Conservation (phyloP, 768 basidiomycete genomes). For the Hemileccinum impolitum region DNA sequence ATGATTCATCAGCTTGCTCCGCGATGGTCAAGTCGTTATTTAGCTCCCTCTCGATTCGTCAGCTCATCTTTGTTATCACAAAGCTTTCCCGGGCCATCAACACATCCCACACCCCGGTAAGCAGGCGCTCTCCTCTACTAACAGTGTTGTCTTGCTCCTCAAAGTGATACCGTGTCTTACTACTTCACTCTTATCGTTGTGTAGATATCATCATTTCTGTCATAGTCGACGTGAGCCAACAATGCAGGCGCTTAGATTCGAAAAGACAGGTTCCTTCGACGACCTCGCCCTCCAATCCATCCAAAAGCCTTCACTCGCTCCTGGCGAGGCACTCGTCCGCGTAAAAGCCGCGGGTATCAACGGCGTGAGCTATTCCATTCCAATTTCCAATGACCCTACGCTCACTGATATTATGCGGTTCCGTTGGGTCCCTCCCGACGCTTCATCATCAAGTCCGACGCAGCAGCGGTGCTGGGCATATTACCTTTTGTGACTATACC, state of each 20-base stretch:
- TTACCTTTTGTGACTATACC: conserved; percentile 33
- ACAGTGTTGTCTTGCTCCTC: not conserved
- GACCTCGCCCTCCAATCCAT: conserved; percentile 22
- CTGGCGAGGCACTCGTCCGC: conserved; percentile 33
- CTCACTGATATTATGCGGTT: too few species aligned
- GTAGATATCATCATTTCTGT: conserved; percentile 1
- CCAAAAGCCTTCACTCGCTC: conserved; percentile 23
- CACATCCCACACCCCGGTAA: conserved; percentile 5
- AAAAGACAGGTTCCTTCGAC: conserved; percentile 31
- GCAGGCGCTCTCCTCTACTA: not conserved
- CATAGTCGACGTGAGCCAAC: conserved; percentile 2
- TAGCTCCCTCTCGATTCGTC: not conserved
- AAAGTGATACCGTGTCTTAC: too few species aligned
- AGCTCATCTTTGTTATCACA: not conserved
- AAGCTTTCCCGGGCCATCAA: not conserved
- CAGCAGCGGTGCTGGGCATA: conserved; percentile 25
- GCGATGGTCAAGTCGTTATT: not conserved
- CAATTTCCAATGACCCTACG: not conserved
- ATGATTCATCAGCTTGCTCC: conserved; percentile 13
- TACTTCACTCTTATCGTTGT: not conserved
- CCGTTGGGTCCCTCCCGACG: not conserved
- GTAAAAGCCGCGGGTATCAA: conserved; percentile 35
- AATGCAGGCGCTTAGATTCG: conserved; percentile 34
- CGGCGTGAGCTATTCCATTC: conserved; percentile 19
- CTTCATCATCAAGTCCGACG: conserved; percentile 23